Evolutionary conservation across 1,284 basidiomycete species (phyloP).

Genomic region (Termitomyces sp.): DNA sequence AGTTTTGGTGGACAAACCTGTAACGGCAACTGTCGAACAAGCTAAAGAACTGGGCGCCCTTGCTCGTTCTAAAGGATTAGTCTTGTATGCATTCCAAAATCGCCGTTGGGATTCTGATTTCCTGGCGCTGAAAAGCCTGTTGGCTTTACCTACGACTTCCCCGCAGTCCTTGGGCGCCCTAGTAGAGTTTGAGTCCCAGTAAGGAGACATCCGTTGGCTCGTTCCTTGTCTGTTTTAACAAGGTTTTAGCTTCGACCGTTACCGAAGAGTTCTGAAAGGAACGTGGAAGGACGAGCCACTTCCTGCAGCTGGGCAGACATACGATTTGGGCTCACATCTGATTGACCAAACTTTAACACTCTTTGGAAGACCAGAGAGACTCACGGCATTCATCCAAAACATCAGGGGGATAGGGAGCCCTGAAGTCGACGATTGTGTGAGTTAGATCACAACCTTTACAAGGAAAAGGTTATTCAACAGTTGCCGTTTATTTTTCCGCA

Average conservation of each 20-base stretch:
- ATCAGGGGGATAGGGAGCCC: slow-evolving; percentile 57
- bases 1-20: slow-evolving; percentile 84
- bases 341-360: slow-evolving; percentile 77
- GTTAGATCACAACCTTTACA: slow-evolving; percentile 15
- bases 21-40: slow-evolving; percentile 62
- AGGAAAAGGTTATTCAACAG: neutral
- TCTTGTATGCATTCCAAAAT: slow-evolving; percentile 80
- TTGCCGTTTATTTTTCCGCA: slow-evolving; percentile 23
- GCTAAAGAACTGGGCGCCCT: slow-evolving; percentile 65
- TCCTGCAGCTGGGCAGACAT: slow-evolving; percentile 53
- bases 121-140: slow-evolving; percentile 64
- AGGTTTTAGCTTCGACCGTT: slow-evolving; percentile 66
- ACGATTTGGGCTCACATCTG: slow-evolving; percentile 63
- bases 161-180: slow-evolving; percentile 57
- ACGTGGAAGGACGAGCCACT: slow-evolving; percentile 64
- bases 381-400: slow-evolving; percentile 72
- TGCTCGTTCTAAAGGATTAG: slow-evolving; percentile 60
- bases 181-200: slow-evolving; percentile 76
- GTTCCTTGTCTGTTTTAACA: neutral
- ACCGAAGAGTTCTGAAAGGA: slow-evolving; percentile 60
- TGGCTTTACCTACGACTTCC: slow-evolving; percentile 49
- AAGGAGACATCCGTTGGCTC: slow-evolving; percentile 22
- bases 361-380: slow-evolving; percentile 68
- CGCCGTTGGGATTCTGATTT: slow-evolving; percentile 82
- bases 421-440: slow-evolving; percentile 64